These are phyloP conservation scores for Morella rubra DNA, from an alignment of 306 rosid genomes.

Conservation along the genomic window DNA sequence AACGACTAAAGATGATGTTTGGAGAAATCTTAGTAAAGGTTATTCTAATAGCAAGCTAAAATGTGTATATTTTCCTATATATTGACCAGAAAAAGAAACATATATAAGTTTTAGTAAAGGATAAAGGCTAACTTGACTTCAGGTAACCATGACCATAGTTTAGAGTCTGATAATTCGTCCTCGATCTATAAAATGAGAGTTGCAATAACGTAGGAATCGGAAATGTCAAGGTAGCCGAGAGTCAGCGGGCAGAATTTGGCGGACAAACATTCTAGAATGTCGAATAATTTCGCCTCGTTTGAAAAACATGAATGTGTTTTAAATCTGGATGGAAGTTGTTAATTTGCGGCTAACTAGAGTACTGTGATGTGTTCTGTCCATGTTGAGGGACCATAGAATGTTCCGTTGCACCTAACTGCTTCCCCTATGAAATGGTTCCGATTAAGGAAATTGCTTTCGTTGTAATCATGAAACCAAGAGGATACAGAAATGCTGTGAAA, in stretches of 20 bases:
- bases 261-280: too few species aligned
- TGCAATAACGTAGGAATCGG: background rate
- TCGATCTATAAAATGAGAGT: background rate
- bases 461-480: background rate
- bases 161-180: background rate
- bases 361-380: too few species aligned
- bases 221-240: background rate
- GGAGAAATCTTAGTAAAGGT: background rate
- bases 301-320: too few species aligned
- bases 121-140: background rate
- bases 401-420: background rate
- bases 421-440: background rate
- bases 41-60: background rate
- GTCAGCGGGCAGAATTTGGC: conserved; percentile 3
- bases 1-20: background rate
- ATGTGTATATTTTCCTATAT: background rate
- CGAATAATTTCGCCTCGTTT: too few species aligned
- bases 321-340: too few species aligned
- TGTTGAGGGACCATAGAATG: too few species aligned
- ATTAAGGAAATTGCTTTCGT: background rate
- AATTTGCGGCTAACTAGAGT: too few species aligned
- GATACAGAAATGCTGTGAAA: background rate
- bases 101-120: background rate
- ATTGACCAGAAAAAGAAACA: background rate
- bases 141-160: too few species aligned